Percentiles rank a stretch among this genome's conserved stretches.
Conservation (phyloP, 2,329 filamentous ascomycete species). For the Corynespora cassiicola region DNA sequence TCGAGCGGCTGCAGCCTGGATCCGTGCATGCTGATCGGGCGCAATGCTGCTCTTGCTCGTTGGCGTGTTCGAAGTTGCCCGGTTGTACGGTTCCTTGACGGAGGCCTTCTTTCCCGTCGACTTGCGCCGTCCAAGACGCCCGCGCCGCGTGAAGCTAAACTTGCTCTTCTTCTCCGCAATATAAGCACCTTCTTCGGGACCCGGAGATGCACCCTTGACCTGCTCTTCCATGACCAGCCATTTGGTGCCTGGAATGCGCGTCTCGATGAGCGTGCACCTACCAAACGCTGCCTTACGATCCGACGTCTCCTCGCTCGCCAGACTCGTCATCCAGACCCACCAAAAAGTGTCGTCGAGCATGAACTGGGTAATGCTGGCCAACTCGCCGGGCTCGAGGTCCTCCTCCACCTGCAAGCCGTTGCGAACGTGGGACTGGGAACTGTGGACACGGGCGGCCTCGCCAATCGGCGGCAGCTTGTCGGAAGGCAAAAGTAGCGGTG, state of each 20-base stretch:
- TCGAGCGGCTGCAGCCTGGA: conserved; percentile 87
- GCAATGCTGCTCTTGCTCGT: conserved; percentile 84
- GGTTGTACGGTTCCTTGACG: conserved; percentile 60
- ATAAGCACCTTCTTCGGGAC: conserved; percentile 83
- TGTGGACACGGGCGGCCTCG: conserved; percentile 70
- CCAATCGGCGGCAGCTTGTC: conserved; percentile 92
- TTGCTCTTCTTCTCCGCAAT: conserved; percentile 95
- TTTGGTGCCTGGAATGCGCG: conserved; percentile 76
- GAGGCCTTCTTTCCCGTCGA: conserved; percentile 51
- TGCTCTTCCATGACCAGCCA: conserved; percentile 98
- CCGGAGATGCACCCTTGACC: conserved; percentile 87
- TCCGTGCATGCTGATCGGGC: conserved; percentile 89
- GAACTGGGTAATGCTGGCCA: conserved; percentile 87
- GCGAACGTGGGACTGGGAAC: conserved; percentile 78
- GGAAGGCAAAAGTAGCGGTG: conserved; percentile 81
- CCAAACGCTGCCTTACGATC: conserved; percentile 92
- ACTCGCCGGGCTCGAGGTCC: conserved; percentile 84
- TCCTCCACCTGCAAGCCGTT: conserved; percentile 73
- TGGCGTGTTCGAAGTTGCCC: conserved; percentile 56
- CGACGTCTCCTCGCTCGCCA: conserved; percentile 86
- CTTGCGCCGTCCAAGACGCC: conserved; percentile 66
- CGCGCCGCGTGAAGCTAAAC: conserved; percentile 81
- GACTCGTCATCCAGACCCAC: conserved; percentile 99
- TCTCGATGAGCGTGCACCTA: conserved; percentile 90
- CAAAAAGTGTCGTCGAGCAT: conserved; percentile 96